Percentiles rank a stretch among this genome's conserved stretches.
Evolutionary conservation across 2,329 filamentous ascomycete species (phyloP).

Genomic region (Rutstroemia sp.): DNA sequence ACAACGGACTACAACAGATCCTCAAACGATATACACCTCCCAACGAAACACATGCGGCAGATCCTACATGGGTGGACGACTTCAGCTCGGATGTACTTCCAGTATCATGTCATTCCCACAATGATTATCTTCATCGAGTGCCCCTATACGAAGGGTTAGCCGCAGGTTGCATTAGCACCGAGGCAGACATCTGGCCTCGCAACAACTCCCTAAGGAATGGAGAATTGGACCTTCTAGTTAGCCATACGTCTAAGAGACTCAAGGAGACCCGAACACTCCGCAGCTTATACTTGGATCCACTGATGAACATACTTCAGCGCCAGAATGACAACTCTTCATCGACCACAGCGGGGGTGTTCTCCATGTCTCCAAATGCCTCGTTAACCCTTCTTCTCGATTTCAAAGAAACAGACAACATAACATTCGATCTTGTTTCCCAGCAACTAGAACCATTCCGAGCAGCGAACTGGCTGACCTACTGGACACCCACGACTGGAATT

Average conservation of each 20-base stretch:
- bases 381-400: constrained; percentile 43
- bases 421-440: constrained; percentile 32
- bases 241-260: constrained; percentile 47
- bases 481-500: constrained; percentile 35
- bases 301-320: constrained; percentile 45
- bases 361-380: constrained; percentile 3
- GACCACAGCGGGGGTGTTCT: constrained; percentile 12
- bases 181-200: constrained; percentile 50
- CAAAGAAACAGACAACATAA: constrained; percentile 35
- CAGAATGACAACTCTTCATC: constrained; percentile 33
- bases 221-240: constrained; percentile 45
- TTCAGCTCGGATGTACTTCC: constrained; percentile 1
- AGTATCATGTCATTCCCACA: constrained; percentile 35
- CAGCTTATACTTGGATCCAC: constrained; percentile 51
- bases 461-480: constrained; percentile 31
- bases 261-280: constrained; percentile 45
- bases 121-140: constrained; percentile 47
- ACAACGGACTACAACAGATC: neutral
- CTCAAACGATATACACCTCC: neutral
- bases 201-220: constrained; percentile 29
- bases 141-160: constrained; percentile 44
- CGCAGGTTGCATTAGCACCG: constrained; percentile 48
- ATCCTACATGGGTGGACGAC: neutral
- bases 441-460: constrained; percentile 33
- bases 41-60: neutral